Conservation (phyloP, 2,329 filamentous ascomycete genomes). For the Penicillium sp. region DNA sequence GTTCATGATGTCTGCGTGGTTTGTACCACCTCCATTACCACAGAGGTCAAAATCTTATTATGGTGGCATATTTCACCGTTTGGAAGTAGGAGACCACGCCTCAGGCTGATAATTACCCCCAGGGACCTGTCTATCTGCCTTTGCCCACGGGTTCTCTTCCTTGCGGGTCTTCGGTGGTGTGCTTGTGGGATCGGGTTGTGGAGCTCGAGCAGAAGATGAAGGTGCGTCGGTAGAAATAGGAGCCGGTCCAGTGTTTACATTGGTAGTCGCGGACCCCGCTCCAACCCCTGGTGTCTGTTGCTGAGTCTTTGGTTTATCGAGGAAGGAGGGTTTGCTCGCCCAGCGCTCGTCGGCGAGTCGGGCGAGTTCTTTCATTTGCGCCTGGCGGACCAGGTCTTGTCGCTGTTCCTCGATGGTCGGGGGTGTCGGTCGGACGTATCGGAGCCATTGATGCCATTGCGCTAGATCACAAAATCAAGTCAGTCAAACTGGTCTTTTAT, state of each 20-base stretch:
- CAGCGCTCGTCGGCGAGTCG: constrained; percentile 62
- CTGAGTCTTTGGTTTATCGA: constrained; percentile 57
- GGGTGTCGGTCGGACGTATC: constrained; percentile 58
- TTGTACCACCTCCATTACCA: background rate
- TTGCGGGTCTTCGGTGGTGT: constrained; percentile 14
- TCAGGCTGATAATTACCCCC: constrained; percentile 69
- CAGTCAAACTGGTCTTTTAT: constrained; percentile 2
- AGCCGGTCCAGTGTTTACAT: background rate
- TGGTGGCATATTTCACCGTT: constrained; percentile 25
- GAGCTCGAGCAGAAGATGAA: background rate
- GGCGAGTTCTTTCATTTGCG: constrained; percentile 61
- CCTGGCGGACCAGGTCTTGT: constrained; percentile 57
- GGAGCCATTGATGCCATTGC: constrained; percentile 70
- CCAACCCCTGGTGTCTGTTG: constrained; percentile 30
- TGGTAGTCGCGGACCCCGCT: background rate
- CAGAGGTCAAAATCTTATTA: background rate
- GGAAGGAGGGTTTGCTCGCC: constrained; percentile 59
- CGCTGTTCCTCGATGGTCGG: constrained; percentile 61
- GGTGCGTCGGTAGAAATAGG: background rate
- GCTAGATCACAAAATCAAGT: constrained; percentile 43
- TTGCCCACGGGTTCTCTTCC: constrained; percentile 59
- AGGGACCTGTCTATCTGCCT: constrained; percentile 52
- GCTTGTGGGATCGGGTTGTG: constrained; percentile 6
- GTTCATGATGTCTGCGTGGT: background rate
- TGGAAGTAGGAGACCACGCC: constrained; percentile 58